Evolutionary conservation across 192 early-diverging fungal genomes (phyloP).

Genomic region (Podila epigama): DNA sequence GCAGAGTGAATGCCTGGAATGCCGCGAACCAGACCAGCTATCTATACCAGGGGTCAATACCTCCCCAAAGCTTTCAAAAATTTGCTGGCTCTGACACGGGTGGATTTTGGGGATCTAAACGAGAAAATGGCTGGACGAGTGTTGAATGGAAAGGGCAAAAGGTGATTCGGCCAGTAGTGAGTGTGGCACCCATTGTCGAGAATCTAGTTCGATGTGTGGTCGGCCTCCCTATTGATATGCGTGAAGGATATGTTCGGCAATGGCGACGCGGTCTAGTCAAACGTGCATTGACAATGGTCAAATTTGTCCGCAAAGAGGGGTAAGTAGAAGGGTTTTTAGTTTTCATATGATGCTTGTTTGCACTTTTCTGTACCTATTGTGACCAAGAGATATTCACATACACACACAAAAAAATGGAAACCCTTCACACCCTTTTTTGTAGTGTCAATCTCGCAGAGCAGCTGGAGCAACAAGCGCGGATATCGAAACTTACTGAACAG

Average conservation of each 20-base stretch:
- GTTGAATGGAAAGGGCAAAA: constrained; percentile 48
- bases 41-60: constrained; percentile 35
- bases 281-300: constrained; percentile 53
- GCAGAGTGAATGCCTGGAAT: constrained; percentile 29
- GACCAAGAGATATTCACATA: too few relatives aligned
- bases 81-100: constrained; percentile 20
- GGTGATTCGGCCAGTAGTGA: constrained; percentile 38
- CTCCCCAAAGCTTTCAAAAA: constrained; percentile 37
- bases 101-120: constrained; percentile 17
- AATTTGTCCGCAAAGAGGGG: constrained; percentile 49
- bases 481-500: not conserved
- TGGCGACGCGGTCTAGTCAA: constrained; percentile 56
- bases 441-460: constrained; percentile 28
- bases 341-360: not conserved
- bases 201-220: constrained; percentile 51
- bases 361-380: not conserved
- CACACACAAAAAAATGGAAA: too few relatives aligned
- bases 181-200: constrained; percentile 54
- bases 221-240: constrained; percentile 51
- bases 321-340: too few relatives aligned
- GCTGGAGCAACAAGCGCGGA: constrained; percentile 8
- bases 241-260: constrained; percentile 58
- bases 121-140: constrained; percentile 39
- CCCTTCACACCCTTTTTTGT: not conserved
- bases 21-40: constrained; percentile 26